Base-by-base conservation (phyloP, 306 rosid genomes). In the Vigna hirtella region DNA sequence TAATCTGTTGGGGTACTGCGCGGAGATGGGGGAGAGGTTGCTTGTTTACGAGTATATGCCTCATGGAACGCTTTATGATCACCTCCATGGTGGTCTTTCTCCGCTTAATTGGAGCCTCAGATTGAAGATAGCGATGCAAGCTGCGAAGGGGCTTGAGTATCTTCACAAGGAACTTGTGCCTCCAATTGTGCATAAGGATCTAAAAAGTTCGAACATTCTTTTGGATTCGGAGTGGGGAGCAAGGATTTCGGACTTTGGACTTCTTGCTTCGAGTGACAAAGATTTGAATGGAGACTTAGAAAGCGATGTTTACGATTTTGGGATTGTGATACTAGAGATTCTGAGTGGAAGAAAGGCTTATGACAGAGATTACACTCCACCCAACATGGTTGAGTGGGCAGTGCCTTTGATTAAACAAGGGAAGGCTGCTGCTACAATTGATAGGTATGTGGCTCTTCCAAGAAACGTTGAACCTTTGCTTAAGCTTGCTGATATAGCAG, bases 1-100 rank as follows among this genome's bases (percentile, higher is more conserved):
- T 66, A 95, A 95, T 86, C 79, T 95, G 79, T 75, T 95, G 45
- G 98, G 98, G 30, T 95, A 95, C 58, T 92, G 96, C 52, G 90
- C 93, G 3, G 98, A 95, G 82, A 95, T 95, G 98, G 98, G 98
- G 1, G 98, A 95, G 80, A 89, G 98, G 81, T 77, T 95, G 70
- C 97, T 95, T 3, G 96, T 93, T 38, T 93, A 93, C 22, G 98
- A 95, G 84, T 95, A 86, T 40, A 95, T 95, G 98, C 92, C 97
- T 43, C 94, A 88, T 24, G 98, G 98, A 12, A 95, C 98, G 8
- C 98, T 95, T 49, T 85, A 83, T 30, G 96, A 95, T 42, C 98
- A 91, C 67, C 92, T 95, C 56, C 98, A 95, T 4, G 94, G 98
- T 43, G 98, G 98, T 3, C 90, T 95, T 77, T 91, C 97, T 64